Percentiles rank a stretch among this genome's conserved stretches.
phyloP scores from a whole-genome alignment of 1,139 yeast genomes.

The Pichia sp. region DNA sequence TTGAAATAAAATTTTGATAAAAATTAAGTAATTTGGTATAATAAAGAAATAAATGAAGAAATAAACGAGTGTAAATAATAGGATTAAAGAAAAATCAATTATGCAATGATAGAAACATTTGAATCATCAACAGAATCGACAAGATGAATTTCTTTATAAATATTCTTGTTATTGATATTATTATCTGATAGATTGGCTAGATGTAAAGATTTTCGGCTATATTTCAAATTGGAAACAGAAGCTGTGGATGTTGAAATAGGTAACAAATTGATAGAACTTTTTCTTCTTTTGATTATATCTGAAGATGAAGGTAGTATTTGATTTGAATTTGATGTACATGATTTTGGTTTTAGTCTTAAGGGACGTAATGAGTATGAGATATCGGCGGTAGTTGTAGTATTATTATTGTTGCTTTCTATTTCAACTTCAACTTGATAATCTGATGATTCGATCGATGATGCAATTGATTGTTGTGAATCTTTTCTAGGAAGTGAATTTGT shows the following conservation, averaged over 20 bases:
- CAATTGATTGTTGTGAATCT: constrained; percentile 12
- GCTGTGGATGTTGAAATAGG: constrained; percentile 3
- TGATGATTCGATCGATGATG: constrained; percentile 9
- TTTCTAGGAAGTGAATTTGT: constrained; percentile 14
- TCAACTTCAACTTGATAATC: background rate
- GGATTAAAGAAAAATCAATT: background rate
- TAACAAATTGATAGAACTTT: constrained; percentile 4
- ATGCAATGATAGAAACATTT: background rate
- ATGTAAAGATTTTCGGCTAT: background rate
- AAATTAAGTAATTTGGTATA: background rate
- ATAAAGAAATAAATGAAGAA: too few relatives aligned
- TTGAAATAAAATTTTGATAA: background rate
- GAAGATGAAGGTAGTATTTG: background rate
- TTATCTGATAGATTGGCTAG: background rate
- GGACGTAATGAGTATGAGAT: constrained; percentile 14
- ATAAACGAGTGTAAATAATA: background rate
- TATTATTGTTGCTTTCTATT: background rate
- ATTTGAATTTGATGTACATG: background rate
- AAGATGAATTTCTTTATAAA: background rate
- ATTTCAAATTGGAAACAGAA: background rate
- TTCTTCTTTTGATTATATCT: background rate
- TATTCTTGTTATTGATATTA: background rate
- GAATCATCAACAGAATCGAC: background rate
- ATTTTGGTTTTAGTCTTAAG: constrained; percentile 11
- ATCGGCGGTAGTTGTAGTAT: background rate